Evolutionary conservation across 2,329 filamentous ascomycete genomes (phyloP).

Genomic region (Annulohypoxylon truncatum): DNA sequence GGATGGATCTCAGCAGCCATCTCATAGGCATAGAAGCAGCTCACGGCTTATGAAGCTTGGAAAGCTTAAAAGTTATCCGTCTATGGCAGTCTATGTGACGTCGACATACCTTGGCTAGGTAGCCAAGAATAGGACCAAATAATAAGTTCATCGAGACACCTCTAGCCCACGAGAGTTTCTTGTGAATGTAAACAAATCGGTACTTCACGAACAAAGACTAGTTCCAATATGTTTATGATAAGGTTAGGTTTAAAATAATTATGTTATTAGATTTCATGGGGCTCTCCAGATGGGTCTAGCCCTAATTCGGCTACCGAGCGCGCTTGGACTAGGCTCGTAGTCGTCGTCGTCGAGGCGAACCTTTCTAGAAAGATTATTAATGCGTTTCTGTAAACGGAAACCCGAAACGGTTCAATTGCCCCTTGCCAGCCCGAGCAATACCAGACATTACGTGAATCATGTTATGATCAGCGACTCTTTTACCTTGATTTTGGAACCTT

Average conservation of each 20-base stretch:
- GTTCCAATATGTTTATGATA: neutral
- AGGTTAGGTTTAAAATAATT: neutral
- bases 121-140: neutral
- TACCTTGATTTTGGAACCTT: constrained; percentile 26
- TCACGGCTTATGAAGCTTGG: neutral
- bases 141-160: neutral
- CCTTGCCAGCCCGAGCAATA: constrained; percentile 14
- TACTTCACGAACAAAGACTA: neutral
- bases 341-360: neutral
- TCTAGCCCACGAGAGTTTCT: neutral
- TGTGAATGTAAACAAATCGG: neutral
- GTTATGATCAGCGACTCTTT: constrained; percentile 31
- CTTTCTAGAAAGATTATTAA: constrained; percentile 1
- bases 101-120: neutral
- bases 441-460: constrained; percentile 31
- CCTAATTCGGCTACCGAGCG: neutral
- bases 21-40: constrained; percentile 7
- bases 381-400: neutral
- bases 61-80: constrained; percentile 4
- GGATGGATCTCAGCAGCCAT: constrained; percentile 11
- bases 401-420: constrained; percentile 15
- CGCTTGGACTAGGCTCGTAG: neutral
- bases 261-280: neutral
- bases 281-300: neutral
- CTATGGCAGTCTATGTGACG: neutral